phyloP scores from a whole-genome alignment of 2,329 filamentous ascomycete species.

The Purpureocillium lavendulum region DNA sequence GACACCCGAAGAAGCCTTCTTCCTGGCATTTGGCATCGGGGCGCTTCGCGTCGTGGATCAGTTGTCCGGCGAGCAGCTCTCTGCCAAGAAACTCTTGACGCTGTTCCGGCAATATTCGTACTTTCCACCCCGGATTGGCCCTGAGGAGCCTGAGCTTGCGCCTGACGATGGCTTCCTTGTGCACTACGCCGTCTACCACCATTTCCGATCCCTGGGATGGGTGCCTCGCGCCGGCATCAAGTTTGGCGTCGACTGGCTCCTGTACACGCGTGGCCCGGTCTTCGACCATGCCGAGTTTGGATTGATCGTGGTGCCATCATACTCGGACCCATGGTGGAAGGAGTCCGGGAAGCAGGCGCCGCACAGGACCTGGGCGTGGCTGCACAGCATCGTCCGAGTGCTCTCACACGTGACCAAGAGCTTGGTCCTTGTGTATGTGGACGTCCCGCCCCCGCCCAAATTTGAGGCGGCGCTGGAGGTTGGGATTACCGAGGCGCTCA shows the following conservation, averaged over 20 bases:
- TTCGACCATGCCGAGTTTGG: slow-evolving; percentile 96
- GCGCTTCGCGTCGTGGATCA: slow-evolving; percentile 55
- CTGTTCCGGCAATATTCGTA: slow-evolving; percentile 63
- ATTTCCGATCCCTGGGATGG: slow-evolving; percentile 94
- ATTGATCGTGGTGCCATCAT: slow-evolving; percentile 75
- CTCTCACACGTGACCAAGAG: slow-evolving; percentile 87
- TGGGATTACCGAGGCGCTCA: slow-evolving; percentile 56
- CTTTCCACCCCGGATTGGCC: slow-evolving; percentile 47
- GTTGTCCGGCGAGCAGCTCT: slow-evolving; percentile 33
- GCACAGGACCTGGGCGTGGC: slow-evolving; percentile 63
- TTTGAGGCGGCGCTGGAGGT: slow-evolving; percentile 32
- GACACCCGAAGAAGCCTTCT: slow-evolving; percentile 85
- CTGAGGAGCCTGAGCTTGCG: slow-evolving; percentile 34
- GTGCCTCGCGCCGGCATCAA: slow-evolving; percentile 88
- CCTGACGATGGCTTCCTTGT: slow-evolving; percentile 81
- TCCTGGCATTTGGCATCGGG: slow-evolving; percentile 74
- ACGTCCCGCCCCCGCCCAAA: slow-evolving; percentile 64
- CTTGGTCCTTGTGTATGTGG: slow-evolving; percentile 82
- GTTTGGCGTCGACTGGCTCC: slow-evolving; percentile 88
- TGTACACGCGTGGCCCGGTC: slow-evolving; percentile 87
- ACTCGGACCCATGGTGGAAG: slow-evolving; percentile 66
- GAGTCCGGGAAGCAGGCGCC: slow-evolving; percentile 40
- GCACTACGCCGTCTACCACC: slow-evolving; percentile 86
- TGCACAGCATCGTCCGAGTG: slow-evolving; percentile 85
- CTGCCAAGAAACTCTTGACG: slow-evolving; percentile 49